Base-by-base conservation (phyloP, 2,329 filamentous ascomycete species). In the Fusarium verticillioides region DNA sequence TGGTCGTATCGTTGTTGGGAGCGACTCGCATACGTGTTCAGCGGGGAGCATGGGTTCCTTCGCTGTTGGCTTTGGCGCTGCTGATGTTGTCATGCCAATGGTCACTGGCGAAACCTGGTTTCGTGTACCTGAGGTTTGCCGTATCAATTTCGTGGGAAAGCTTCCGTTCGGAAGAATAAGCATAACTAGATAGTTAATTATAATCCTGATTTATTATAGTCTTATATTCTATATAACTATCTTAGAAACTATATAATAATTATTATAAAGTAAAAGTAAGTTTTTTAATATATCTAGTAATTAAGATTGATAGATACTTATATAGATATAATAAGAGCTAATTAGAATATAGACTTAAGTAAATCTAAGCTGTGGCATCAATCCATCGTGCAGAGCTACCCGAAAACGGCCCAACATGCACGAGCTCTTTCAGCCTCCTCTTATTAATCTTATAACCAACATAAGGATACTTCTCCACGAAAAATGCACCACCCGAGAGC, bases 371-470 rank as follows among this genome's bases (percentile, higher is more conserved):
- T 23, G 23, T 4, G 23, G 49, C 49, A 15, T 34, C 1, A 8
- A 52, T 16, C 49, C 49, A 52, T 4, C 49, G 32, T 0, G 6
- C 6, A 26, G 21, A 7, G 49, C 12, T 37, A 6, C 26, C 9
- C 2, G 18, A 0, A 0, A n/a, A 52, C 2, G 49, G 32, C 0
- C 49, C 32, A 9, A 52, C 23, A 36, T 52, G n/a, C 9, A 52
- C 49, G 4, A 52, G 11, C 49, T 52, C 49, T 1, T 52, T 52
- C 0, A 52, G 1, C 18, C 32, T 52, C 10, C 49, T 52, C n/a
- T 52, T 52, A 5, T 52, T 52, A 2, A 52, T 52, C 49, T 52
- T 52, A 12, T 52, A 52, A 1, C 49, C 49, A 4, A 52, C 32
- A 5, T 52, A 52, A 26, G 49, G 49, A 26, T 52, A 52, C 12